A percentile compares a stretch with the other conserved stretches of the same genome.
Evolutionary conservation across 192 early-diverging fungal genomes (phyloP).

Genomic region (Pilaira anomala): DNA sequence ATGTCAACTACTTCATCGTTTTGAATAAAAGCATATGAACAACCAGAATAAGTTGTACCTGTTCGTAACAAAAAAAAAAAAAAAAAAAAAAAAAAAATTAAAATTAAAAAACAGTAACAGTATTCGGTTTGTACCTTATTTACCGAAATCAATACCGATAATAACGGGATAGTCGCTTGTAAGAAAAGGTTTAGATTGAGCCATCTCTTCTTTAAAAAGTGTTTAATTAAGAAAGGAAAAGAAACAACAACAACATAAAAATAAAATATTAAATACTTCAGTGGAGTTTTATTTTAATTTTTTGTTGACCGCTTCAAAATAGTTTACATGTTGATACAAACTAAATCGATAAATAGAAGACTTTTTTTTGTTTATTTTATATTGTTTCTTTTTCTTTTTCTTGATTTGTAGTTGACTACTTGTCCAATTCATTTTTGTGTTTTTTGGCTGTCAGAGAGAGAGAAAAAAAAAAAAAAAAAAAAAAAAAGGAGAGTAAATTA

Average conservation of each 20-base stretch:
- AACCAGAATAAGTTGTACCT: constrained; percentile 51
- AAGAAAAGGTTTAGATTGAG: constrained; percentile 26
- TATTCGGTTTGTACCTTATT: constrained; percentile 10
- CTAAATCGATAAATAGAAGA: background rate
- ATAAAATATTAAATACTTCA: background rate
- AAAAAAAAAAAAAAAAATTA: too few species aligned
- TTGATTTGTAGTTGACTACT: too few species aligned
- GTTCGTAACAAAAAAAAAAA: too few species aligned
- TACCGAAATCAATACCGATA: constrained; percentile 41
- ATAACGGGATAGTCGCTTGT: constrained; percentile 34
- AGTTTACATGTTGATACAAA: background rate
- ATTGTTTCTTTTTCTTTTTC: too few species aligned
- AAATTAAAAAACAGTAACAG: too few species aligned
- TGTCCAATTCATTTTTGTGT: too few species aligned
- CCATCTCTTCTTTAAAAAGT: constrained; percentile 1
- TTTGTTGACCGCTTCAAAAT: background rate
- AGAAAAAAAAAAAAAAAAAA: background rate
- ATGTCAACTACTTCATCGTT: constrained; percentile 54
- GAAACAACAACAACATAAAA: background rate
- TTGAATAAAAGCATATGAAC: constrained; percentile 47
- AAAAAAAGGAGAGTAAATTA: background rate
- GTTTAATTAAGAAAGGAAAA: background rate
- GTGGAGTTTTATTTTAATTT: background rate
- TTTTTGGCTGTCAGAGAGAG: too few species aligned
- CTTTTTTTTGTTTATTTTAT: background rate